These are phyloP conservation scores for Pelargonium cotyledonis DNA, from an alignment of 441 rosid genomes.

Conservation along the genomic window DNA sequence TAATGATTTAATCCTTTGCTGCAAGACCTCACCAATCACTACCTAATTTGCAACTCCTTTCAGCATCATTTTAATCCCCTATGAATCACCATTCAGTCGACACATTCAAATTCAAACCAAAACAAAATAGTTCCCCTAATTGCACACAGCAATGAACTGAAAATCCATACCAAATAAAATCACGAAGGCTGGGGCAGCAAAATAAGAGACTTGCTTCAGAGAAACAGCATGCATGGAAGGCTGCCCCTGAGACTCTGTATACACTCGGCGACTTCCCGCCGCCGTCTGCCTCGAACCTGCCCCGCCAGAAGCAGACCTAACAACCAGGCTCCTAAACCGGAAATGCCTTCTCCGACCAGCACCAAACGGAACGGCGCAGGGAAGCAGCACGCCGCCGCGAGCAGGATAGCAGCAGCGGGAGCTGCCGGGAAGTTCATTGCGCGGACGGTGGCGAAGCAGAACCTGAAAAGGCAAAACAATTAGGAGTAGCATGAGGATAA, in stretches of 20 bases:
- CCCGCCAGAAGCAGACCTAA: conserved; percentile 37
- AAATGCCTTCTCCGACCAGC: conserved; percentile 19
- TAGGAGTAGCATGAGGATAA: background rate
- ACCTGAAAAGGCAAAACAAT: conserved; percentile 11
- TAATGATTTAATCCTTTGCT: too few relatives aligned
- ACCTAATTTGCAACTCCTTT: too few relatives aligned
- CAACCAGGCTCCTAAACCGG: conserved; percentile 34
- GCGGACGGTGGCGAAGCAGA: conserved; percentile 22
- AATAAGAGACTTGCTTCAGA: conserved; percentile 54
- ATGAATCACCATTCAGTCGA: too few relatives aligned
- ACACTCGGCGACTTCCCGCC: conserved; percentile 39
- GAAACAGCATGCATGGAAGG: conserved; percentile 28
- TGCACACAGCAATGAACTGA: conserved; percentile 10
- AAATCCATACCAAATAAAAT: conserved; percentile 56
- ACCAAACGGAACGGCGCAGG: background rate
- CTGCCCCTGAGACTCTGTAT: conserved; percentile 54
- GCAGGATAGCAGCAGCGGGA: conserved; percentile 21
- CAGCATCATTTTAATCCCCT: background rate
- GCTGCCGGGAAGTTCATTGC: conserved; percentile 21
- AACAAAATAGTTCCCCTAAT: background rate
- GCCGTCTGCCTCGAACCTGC: conserved; percentile 28
- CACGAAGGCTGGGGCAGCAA: conserved; percentile 41
- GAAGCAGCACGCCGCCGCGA: conserved; percentile 18
- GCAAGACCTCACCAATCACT: too few relatives aligned
- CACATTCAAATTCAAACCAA: background rate